phyloP scores from a whole-genome alignment of 2,329 filamentous ascomycete genomes.

The Phialemoniopsis sp. region DNA sequence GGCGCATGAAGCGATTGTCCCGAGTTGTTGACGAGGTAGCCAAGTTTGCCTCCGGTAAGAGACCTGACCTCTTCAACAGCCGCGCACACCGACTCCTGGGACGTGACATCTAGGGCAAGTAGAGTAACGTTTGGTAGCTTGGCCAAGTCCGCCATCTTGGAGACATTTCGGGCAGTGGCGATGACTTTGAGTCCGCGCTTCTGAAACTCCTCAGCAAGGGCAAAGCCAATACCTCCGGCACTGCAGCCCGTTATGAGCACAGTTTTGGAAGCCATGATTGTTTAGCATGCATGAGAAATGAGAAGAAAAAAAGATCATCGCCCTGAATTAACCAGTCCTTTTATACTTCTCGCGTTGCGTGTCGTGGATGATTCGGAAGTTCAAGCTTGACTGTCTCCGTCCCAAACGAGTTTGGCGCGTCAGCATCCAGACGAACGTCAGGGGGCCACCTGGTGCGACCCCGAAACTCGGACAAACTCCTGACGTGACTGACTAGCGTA shows the following conservation, averaged over 20 bases:
- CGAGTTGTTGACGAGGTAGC: constrained; percentile 23
- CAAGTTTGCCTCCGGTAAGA: constrained; percentile 16
- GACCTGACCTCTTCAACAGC: constrained; percentile 9
- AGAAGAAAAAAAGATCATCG: too few relatives aligned
- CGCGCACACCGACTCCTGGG: constrained; percentile 12
- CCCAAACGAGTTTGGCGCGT: too few relatives aligned
- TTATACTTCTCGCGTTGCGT: too few relatives aligned
- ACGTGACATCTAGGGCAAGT: constrained; percentile 15
- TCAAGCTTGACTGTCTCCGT: too few relatives aligned
- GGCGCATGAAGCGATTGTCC: constrained; percentile 21
- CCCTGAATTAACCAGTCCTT: too few relatives aligned
- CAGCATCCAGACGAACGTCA: too few relatives aligned
- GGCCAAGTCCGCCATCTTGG: constrained; percentile 14
- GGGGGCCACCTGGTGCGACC: too few relatives aligned
- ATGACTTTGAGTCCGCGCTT: constrained; percentile 19
- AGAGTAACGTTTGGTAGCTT: constrained; percentile 13
- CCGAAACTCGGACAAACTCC: too few relatives aligned
- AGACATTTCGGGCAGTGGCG: constrained; percentile 19
- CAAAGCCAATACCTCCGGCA: constrained; percentile 22
- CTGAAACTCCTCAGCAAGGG: constrained; percentile 22
- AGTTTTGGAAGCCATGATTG: too few relatives aligned
- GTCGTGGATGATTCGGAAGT: too few relatives aligned
- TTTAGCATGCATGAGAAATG: too few relatives aligned
- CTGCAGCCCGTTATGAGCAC: constrained; percentile 29
- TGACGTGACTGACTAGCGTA: too few relatives aligned